Evolutionary conservation across 1,284 basidiomycete species (phyloP).

Genomic region (Moniliophthora roreri): DNA sequence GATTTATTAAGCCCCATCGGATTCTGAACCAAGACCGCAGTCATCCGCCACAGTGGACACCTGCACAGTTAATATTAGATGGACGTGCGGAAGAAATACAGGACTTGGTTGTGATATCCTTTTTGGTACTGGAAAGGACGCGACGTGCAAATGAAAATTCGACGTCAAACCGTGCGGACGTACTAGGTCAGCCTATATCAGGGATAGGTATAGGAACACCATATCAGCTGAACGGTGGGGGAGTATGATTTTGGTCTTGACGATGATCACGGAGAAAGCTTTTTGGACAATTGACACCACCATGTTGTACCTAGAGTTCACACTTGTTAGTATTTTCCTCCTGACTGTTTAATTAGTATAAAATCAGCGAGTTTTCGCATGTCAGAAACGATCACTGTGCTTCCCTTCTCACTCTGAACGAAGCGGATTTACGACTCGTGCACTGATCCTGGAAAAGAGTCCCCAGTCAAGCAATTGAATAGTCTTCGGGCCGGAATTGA

Average conservation of each 20-base stretch:
- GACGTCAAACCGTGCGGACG: conserved; percentile 17
- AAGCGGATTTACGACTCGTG: no score
- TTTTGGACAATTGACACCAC: background rate
- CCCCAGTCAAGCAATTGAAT: no score
- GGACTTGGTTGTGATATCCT: conserved; percentile 37
- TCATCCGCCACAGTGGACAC: conserved; percentile 18
- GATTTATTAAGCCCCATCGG: conserved; percentile 30
- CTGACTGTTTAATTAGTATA: no score
- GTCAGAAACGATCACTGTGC: no score
- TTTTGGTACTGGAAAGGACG: conserved; percentile 38
- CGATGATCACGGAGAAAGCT: conserved; percentile 3
- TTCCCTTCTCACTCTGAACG: no score
- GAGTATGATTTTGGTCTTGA: background rate
- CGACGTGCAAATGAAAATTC: conserved; percentile 25
- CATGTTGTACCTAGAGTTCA: background rate
- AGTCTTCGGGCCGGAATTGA: no score
- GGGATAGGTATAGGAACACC: background rate
- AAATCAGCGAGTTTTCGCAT: no score
- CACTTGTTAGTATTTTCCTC: background rate
- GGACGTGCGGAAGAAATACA: conserved; percentile 32
- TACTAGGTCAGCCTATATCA: conserved; percentile 2
- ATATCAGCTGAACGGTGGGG: background rate
- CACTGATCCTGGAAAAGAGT: no score
- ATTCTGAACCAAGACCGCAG: conserved; percentile 17
- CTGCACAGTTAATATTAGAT: conserved; percentile 33